Evolutionary conservation across 2,329 filamentous ascomycete genomes (phyloP).

Genomic region (Xylariaceae sp.): DNA sequence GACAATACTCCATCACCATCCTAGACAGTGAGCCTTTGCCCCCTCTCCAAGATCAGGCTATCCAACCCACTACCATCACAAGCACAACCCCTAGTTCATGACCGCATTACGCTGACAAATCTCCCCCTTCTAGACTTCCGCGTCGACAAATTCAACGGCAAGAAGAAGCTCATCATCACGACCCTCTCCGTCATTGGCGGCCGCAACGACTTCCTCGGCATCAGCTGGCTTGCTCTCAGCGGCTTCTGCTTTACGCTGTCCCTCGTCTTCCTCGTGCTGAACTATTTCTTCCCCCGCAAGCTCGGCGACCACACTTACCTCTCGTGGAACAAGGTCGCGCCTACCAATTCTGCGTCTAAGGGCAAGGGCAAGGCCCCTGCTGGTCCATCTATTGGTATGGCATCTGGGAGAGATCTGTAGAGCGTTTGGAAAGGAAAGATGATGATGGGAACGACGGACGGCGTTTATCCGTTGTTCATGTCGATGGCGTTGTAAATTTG

Average conservation of each 20-base stretch:
- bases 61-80: too few relatives aligned
- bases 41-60: too few relatives aligned
- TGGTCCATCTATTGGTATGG: conserved; percentile 41
- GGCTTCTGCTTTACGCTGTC: conserved; percentile 90
- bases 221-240: conserved; percentile 91
- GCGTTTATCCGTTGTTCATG: too few relatives aligned
- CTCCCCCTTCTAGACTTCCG: conserved; percentile 69
- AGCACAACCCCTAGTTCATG: too few relatives aligned
- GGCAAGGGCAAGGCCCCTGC: conserved; percentile 37
- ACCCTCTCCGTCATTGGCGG: conserved; percentile 92
- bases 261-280: conserved; percentile 80
- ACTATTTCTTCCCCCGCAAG: conserved; percentile 93
- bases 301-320: conserved; percentile 96
- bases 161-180: conserved; percentile 84
- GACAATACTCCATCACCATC: conserved; percentile 74
- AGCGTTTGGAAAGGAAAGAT: background rate
- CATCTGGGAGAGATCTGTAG: conserved; percentile 54
- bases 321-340: conserved; percentile 75
- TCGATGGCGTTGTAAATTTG: too few relatives aligned
- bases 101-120: too few relatives aligned
- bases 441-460: too few relatives aligned
- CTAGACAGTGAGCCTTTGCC: conserved; percentile 67
- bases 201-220: conserved; percentile 91
- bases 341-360: conserved; percentile 31
- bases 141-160: conserved; percentile 73